Evolutionary conservation across 2,329 filamentous ascomycete species (phyloP).

Genomic region (Penicillium psychrosexuale): DNA sequence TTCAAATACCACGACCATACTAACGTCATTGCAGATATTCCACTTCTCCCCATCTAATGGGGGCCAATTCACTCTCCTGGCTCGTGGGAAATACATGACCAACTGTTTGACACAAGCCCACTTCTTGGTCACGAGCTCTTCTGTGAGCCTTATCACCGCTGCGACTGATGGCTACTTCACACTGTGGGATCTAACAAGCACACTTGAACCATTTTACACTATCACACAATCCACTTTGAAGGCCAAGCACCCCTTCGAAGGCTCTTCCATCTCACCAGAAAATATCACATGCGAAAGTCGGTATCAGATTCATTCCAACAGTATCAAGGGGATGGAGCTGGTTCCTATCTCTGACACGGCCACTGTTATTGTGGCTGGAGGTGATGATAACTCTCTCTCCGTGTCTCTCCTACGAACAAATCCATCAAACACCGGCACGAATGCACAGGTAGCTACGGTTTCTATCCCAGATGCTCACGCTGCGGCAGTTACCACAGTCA

Average conservation of each 20-base stretch:
- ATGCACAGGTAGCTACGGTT: conserved; percentile 29
- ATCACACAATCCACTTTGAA: conserved; percentile 19
- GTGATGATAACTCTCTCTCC: conserved; percentile 81
- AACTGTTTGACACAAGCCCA: conserved; percentile 69
- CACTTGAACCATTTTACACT: conserved; percentile 30
- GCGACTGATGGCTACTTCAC: conserved; percentile 78
- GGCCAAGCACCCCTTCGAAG: conserved; percentile 25
- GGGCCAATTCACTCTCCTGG: conserved; percentile 44
- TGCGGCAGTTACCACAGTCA: conserved; percentile 43
- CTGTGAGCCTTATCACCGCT: conserved; percentile 56
- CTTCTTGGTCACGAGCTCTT: conserved; percentile 40
- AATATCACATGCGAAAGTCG: conserved; percentile 36
- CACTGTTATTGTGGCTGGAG: conserved; percentile 66
- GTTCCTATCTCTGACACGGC: conserved; percentile 31
- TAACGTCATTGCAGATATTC: conserved; percentile 44
- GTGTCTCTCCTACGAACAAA: conserved; percentile 47
- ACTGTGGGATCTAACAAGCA: conserved; percentile 52
- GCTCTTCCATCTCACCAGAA: conserved; percentile 13
- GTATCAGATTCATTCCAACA: conserved; percentile 69
- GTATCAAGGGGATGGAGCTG: conserved; percentile 61
- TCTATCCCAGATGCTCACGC: conserved; percentile 45
- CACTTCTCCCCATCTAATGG: conserved; percentile 32
- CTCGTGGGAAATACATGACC: conserved; percentile 61
- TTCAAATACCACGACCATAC: background rate
- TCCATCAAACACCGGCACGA: conserved; percentile 5